phyloP scores from a whole-genome alignment of 2,329 filamentous ascomycete genomes.

The Apiospora phragmitis region DNA sequence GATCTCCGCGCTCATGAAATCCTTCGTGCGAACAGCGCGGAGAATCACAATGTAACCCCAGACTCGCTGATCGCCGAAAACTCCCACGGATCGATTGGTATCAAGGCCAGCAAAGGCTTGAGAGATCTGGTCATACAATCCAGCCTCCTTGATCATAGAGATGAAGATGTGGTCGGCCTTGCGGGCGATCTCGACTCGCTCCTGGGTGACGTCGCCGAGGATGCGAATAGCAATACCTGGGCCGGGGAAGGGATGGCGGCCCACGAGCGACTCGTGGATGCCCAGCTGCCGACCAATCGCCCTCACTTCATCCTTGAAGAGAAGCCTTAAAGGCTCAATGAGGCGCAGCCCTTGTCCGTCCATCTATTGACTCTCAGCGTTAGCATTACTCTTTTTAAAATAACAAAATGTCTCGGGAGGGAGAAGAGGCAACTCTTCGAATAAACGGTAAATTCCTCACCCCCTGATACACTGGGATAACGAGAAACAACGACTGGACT shows the following conservation, averaged over 20 bases:
- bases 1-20: slow-evolving; percentile 70
- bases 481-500: no score
- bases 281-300: slow-evolving; percentile 67
- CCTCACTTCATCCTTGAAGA: slow-evolving; percentile 31
- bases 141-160: slow-evolving; percentile 69
- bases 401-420: no score
- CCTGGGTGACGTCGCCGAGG: slow-evolving; percentile 79
- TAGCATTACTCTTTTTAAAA: no score
- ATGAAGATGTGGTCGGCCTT: slow-evolving; percentile 74
- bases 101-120: slow-evolving; percentile 50
- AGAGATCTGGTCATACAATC: slow-evolving; percentile 66
- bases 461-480: no score
- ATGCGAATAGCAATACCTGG: slow-evolving; percentile 72
- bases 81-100: slow-evolving; percentile 42
- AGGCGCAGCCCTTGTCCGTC: slow-evolving; percentile 46
- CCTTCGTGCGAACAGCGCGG: slow-evolving; percentile 43
- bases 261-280: slow-evolving; percentile 73
- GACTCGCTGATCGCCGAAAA: slow-evolving; percentile 57
- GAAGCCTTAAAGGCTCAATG: neutral
- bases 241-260: slow-evolving; percentile 76
- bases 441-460: no score
- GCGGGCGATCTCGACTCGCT: slow-evolving; percentile 77
- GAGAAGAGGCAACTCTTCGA: no score
- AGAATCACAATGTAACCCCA: slow-evolving; percentile 34
- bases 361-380: no score